Conservation (phyloP, 2,329 filamentous ascomycete genomes). For the Sphaerostilbella broomeana region DNA sequence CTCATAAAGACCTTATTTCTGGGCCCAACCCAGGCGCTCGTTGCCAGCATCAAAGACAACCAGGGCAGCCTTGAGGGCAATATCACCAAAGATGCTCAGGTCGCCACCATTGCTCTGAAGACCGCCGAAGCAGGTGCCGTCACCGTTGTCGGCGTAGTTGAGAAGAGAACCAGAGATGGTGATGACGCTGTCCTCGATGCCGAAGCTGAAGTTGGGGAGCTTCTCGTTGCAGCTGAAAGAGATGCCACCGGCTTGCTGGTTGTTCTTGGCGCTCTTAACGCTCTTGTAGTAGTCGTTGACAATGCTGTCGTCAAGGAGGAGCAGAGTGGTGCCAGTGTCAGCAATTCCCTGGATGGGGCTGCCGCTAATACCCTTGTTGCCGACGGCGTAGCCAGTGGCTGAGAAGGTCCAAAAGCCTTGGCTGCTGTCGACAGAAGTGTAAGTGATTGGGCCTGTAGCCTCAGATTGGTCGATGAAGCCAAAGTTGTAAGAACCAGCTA, state of each 20-base stretch:
- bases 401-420: conserved; percentile 55
- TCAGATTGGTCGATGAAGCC: conserved; percentile 60
- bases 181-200: conserved; percentile 51
- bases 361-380: conserved; percentile 11
- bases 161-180: conserved; percentile 47
- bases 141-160: conserved; percentile 40
- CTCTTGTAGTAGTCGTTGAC: conserved; percentile 42
- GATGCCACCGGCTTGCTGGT: conserved; percentile 34
- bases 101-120: conserved; percentile 44
- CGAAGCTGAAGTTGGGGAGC: conserved; percentile 45
- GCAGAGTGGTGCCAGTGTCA: conserved; percentile 57
- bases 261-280: conserved; percentile 30
- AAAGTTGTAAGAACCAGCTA: conserved; percentile 64
- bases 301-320: conserved; percentile 49
- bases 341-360: conserved; percentile 43
- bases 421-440: conserved; percentile 53
- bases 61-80: conserved; percentile 54
- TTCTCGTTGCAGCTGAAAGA: conserved; percentile 37
- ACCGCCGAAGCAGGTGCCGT: conserved; percentile 59
- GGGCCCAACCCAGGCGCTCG: conserved; percentile 38
- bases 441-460: conserved; percentile 56
- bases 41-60: conserved; percentile 51
- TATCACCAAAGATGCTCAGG: conserved; percentile 55
- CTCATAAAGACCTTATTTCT: conserved; percentile 11
- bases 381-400: conserved; percentile 19